Evolutionary conservation across 2,329 filamentous ascomycete genomes (phyloP).

Genomic region (Plectosphaerella plurivora): DNA sequence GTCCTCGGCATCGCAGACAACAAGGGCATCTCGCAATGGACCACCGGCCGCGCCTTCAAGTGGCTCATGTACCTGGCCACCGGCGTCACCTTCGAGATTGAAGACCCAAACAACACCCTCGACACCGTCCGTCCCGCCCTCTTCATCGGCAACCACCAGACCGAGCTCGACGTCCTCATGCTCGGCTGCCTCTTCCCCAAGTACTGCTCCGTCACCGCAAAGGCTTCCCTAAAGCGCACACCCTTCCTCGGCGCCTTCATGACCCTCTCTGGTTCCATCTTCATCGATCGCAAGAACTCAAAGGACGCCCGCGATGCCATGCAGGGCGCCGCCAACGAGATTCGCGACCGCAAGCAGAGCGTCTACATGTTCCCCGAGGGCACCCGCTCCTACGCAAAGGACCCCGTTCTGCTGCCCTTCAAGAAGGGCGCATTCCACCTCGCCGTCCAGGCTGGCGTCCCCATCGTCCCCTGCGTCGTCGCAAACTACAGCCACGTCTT

Average conservation of each 20-base stretch:
- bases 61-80: slow-evolving; percentile 70
- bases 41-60: slow-evolving; percentile 74
- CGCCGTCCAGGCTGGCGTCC: slow-evolving; percentile 88
- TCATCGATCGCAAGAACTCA: slow-evolving; percentile 87
- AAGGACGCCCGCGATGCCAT: slow-evolving; percentile 82
- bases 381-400: slow-evolving; percentile 81
- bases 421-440: slow-evolving; percentile 99
- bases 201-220: slow-evolving; percentile 90
- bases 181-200: slow-evolving; percentile 84
- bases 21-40: slow-evolving; percentile 80
- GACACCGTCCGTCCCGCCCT: slow-evolving; percentile 72
- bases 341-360: slow-evolving; percentile 66
- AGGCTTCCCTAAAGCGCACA: slow-evolving; percentile 62
- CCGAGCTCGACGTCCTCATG: slow-evolving; percentile 90
- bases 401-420: slow-evolving; percentile 83
- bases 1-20: slow-evolving; percentile 66
- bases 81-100: slow-evolving; percentile 72
- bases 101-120: slow-evolving; percentile 61
- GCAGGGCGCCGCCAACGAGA: slow-evolving; percentile 75
- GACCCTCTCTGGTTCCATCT: slow-evolving; percentile 80
- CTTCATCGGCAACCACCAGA: slow-evolving; percentile 93
- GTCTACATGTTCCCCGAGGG: slow-evolving; percentile 91
- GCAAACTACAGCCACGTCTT: slow-evolving; percentile 76
- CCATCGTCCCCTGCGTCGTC: slow-evolving; percentile 79
- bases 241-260: slow-evolving; percentile 96